Conservation (phyloP, 768 basidiomycete species). For the Phylloporus sp. region DNA sequence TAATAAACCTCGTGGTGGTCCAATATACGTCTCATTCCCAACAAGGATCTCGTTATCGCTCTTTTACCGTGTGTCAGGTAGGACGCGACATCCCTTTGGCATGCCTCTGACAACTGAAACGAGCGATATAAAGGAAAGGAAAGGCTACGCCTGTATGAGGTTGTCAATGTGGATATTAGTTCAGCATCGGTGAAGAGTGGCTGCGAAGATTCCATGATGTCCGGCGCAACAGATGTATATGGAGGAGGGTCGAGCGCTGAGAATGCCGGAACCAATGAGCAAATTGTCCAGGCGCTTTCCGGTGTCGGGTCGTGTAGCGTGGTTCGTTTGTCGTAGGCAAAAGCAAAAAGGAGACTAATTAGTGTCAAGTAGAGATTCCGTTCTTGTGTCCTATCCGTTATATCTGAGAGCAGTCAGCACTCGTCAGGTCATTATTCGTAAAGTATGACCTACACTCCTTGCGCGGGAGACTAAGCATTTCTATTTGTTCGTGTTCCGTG, state of each 20-base stretch:
- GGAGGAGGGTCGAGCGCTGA: constrained; percentile 76
- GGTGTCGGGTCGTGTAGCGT: constrained; percentile 77
- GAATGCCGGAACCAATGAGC: constrained; percentile 68
- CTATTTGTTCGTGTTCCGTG: constrained; percentile 67
- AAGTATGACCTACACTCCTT: constrained; percentile 45
- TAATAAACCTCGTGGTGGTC: constrained; percentile 86
- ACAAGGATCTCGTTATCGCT: constrained; percentile 56
- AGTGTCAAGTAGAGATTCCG: constrained; percentile 66
- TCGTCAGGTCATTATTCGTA: not conserved
- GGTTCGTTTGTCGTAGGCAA: constrained; percentile 76
- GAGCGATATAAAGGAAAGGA: constrained; percentile 80
- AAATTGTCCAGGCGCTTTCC: constrained; percentile 87
- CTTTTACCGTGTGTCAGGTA: constrained; percentile 61
- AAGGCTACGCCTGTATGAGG: constrained; percentile 72
- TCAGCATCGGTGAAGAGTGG: constrained; percentile 40
- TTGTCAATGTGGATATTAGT: constrained; percentile 46
- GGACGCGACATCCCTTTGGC: constrained; percentile 58
- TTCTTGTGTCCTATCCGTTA: constrained; percentile 52
- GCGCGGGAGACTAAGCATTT: constrained; percentile 54
- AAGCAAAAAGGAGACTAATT: constrained; percentile 70
- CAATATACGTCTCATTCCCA: constrained; percentile 69
- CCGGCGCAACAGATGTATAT: constrained; percentile 30
- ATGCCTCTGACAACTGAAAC: constrained; percentile 67
- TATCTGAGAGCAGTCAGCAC: constrained; percentile 43
- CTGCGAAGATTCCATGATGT: constrained; percentile 3